phyloP scores from a whole-genome alignment of 108 stramenopile genomes.

The Discostella pseudostelligera region DNA sequence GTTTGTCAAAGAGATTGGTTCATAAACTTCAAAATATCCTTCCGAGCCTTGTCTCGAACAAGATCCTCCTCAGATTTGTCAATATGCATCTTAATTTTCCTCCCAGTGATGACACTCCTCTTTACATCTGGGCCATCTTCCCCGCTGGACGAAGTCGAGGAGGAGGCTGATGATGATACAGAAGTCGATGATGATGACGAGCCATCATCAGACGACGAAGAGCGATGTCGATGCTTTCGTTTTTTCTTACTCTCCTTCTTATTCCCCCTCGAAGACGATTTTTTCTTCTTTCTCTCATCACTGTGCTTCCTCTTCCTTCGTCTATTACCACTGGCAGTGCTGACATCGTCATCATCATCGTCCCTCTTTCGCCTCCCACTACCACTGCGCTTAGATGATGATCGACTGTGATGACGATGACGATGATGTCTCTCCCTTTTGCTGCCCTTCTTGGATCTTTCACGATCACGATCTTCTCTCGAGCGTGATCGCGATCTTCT shows the following conservation, averaged over 20 bases:
- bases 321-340: conserved; percentile 28
- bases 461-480: neutral
- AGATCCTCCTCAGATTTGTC: conserved; percentile 82
- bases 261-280: conserved; percentile 12
- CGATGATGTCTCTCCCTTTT: conserved; percentile 5
- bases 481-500: neutral
- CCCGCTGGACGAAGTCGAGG: conserved; percentile 8
- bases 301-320: conserved; percentile 20
- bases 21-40: conserved; percentile 80
- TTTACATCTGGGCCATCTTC: conserved; percentile 51
- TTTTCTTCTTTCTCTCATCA: neutral
- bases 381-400: conserved; percentile 1
- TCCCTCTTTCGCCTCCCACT: conserved; percentile 16
- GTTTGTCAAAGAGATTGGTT: conserved; percentile 57
- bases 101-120: conserved; percentile 77
- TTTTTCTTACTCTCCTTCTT: conserved; percentile 11
- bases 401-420: conserved; percentile 7
- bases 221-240: neutral
- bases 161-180: too few species aligned
- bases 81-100: conserved; percentile 81
- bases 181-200: conserved; percentile 12
- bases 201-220: conserved; percentile 6
- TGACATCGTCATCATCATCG: conserved; percentile 19
- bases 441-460: neutral
- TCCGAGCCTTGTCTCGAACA: conserved; percentile 70